Evolutionary conservation across 2,329 filamentous ascomycete genomes (phyloP), one percentile per base, ranked within the genome.

Genomic region (Phaeosphaeria sp.): DNA sequence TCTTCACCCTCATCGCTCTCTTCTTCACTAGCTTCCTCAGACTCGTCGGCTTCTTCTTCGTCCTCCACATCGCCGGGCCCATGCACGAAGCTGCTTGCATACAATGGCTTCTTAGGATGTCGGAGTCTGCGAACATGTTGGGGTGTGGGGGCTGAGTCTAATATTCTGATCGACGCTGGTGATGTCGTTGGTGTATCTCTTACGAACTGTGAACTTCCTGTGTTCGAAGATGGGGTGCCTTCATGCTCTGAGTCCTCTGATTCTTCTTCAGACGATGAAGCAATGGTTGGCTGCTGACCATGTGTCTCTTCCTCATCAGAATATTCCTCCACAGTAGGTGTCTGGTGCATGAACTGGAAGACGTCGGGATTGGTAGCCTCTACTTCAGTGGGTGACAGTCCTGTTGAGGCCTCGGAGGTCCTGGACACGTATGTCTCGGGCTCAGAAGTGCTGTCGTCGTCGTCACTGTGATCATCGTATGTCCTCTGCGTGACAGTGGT

Each of bases 401-500:
- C 50, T 20, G 56, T 58, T 18, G 65, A 60, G 10, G 51, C 15
- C 53, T 63, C 60, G 36, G 55, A 33, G 17, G 52, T 57, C 46
- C 64, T 67, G 52, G 55, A 60, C 39, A 58, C 52, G 39, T 13
- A 25, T 33, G 62, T 61, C 43, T 71, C 71, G 54, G 64, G 65
- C 36, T 9, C 22, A 25, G 43, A 39, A 17, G 7, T 21, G 27
- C 43, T 53, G 30, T 72, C 71, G 17, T 58, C 56, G 22, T 62
- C 56, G 44, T 63, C 61, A 20, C 58, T 66, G 46, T 67, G 69
- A 33, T 79, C 70, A 54, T 79, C 70, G 59, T 80, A 80, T 4
- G 78, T 79, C 43, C 71, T 71, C 59, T 80, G 79, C 11, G 79
- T 82, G 13, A 81, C 73, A 3, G 81, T 82, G 1, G 79, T 80